A percentile compares a stretch with the other conserved stretches of the same genome.
Evolutionary conservation across 306 rosid species (phyloP).

Genomic region (Potentilla sterilis): DNA sequence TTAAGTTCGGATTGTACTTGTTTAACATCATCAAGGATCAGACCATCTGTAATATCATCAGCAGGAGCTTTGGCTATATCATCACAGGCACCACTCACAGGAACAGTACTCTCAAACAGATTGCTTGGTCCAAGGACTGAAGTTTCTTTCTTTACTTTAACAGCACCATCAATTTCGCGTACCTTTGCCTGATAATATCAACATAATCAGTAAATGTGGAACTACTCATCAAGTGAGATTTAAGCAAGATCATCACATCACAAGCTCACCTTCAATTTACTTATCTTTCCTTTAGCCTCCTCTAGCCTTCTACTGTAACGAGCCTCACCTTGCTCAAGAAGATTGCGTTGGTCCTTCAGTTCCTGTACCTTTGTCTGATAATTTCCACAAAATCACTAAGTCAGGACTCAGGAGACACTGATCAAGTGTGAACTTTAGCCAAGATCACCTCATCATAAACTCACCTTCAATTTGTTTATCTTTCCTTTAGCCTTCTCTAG

Average conservation of each 20-base stretch:
- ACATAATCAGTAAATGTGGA: conserved; percentile 21
- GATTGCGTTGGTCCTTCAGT: conserved; percentile 25
- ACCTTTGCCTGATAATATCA: conserved; percentile 53
- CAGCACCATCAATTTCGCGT: conserved; percentile 61
- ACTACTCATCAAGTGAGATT: conserved; percentile 22
- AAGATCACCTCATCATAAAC: conserved; percentile 14
- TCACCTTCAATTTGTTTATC: conserved; percentile 63
- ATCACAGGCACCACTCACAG: conserved; percentile 28
- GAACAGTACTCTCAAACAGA: conserved; percentile 28
- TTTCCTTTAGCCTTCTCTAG: conserved; percentile 73
- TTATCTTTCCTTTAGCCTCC: conserved; percentile 71
- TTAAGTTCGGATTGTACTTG: conserved; percentile 51
- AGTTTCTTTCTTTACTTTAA: conserved; percentile 44
- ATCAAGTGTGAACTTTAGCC: conserved; percentile 19
- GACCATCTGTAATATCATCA: conserved; percentile 43
- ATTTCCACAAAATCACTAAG: conserved; percentile 23
- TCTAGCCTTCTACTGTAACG: conserved; percentile 18
- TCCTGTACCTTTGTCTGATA: conserved; percentile 66
- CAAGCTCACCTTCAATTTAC: conserved; percentile 60
- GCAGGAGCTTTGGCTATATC: conserved; percentile 33
- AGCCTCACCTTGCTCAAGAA: neutral
- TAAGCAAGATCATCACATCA: conserved; percentile 11
- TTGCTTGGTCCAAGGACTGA: conserved; percentile 26
- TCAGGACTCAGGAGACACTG: conserved; percentile 9
- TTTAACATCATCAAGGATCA: conserved; percentile 33